A percentile compares a stretch with the other conserved stretches of the same genome.
Evolutionary conservation across 139 green algal genomes (phyloP).

Genomic region (Coelastrella sp.): DNA sequence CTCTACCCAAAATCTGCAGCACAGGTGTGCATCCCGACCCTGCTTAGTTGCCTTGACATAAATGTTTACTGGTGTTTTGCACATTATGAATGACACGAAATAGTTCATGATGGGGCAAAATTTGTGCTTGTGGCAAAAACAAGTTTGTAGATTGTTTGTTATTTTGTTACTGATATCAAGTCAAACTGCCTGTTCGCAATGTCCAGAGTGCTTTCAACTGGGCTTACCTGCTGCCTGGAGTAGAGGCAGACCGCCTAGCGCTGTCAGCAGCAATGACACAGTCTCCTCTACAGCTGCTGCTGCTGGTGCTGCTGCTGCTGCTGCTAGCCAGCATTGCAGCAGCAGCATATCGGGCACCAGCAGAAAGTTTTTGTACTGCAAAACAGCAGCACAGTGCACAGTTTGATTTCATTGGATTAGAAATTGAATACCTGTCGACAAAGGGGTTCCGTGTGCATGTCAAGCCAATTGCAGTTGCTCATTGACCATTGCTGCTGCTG

Average conservation of each 20-base stretch:
- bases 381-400: neutral
- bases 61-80: no score
- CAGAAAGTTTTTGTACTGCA: constrained; percentile 49
- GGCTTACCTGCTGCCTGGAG: constrained; percentile 6
- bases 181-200: neutral
- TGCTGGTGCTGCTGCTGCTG: constrained; percentile 25
- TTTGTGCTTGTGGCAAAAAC: no score
- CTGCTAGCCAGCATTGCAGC: constrained; percentile 51
- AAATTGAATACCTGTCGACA: neutral
- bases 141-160: neutral
- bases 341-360: constrained; percentile 54
- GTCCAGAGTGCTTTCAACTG: neutral
- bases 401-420: no score
- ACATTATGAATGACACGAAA: no score
- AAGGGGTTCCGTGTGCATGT: neutral
- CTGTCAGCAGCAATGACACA: neutral
- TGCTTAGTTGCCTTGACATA: no score
- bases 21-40: no score
- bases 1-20: no score
- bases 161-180: neutral
- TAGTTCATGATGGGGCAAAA: no score
- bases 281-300: constrained; percentile 22
- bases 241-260: neutral
- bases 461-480: neutral
- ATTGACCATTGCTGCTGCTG: neutral